Evolutionary conservation across 1,139 yeast genomes (phyloP).

Genomic region (Magnusiomyces sp.): DNA sequence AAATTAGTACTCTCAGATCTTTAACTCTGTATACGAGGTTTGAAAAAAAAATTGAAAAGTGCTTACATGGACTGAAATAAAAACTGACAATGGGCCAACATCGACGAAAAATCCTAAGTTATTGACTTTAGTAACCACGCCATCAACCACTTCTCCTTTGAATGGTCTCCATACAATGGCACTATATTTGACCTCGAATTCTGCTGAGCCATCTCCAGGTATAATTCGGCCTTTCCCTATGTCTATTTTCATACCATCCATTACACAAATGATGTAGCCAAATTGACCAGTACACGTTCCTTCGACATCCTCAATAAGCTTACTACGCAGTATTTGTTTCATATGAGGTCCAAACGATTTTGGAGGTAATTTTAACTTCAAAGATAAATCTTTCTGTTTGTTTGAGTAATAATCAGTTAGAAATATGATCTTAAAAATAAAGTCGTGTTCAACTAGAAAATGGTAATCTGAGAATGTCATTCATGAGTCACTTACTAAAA

Average conservation of each 20-base stretch:
- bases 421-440: too few species aligned
- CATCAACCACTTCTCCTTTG: slow-evolving; percentile 97
- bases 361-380: slow-evolving; percentile 90
- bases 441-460: too few species aligned
- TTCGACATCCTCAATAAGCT: slow-evolving; percentile 88
- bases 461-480: too few species aligned
- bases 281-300: slow-evolving; percentile 99
- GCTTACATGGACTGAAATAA: slow-evolving; percentile 73
- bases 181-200: slow-evolving; percentile 88
- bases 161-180: slow-evolving; percentile 99
- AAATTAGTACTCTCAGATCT: slow-evolving; percentile 6
- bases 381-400: slow-evolving; percentile 65
- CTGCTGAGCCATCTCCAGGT: slow-evolving; percentile 90
- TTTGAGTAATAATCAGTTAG: background rate
- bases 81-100: slow-evolving; percentile 93
- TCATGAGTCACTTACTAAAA: too few species aligned
- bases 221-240: slow-evolving; percentile 91
- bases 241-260: slow-evolving; percentile 90
- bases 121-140: slow-evolving; percentile 86
- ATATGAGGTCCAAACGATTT: slow-evolving; percentile 96
- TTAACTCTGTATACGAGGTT: background rate
- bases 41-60: background rate
- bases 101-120: slow-evolving; percentile 97
- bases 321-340: slow-evolving; percentile 86
- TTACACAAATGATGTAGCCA: slow-evolving; percentile 92